These are phyloP conservation scores for Taxillus chinensis DNA, from an alignment of 164 flowering plant species.

Conservation along the genomic window DNA sequence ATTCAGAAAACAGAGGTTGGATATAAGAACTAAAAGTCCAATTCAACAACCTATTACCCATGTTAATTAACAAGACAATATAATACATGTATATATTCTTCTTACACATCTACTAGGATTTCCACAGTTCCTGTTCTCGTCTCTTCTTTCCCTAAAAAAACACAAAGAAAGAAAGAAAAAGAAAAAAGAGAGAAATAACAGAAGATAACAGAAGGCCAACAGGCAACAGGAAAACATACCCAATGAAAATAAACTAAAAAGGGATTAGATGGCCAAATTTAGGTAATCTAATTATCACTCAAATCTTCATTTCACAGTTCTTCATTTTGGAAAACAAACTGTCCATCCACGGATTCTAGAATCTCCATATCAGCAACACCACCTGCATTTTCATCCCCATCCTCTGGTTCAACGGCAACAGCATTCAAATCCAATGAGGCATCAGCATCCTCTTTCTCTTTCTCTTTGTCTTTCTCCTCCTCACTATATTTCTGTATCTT, in stretches of 20 bases:
- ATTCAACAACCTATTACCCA: no score
- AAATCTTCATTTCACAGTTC: slow-evolving; percentile 16
- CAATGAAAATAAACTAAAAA: background rate
- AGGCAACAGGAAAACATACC: background rate
- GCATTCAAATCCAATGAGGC: slow-evolving; percentile 74
- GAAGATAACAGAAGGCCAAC: background rate
- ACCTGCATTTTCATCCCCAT: background rate
- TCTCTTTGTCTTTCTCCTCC: slow-evolving; percentile 1
- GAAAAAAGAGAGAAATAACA: background rate
- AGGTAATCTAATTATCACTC: no score
- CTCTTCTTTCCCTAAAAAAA: background rate
- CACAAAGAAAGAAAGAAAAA: background rate
- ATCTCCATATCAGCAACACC: slow-evolving; percentile 44
- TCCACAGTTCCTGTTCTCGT: background rate
- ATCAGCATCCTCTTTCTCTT: slow-evolving; percentile 18
- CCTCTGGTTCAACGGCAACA: slow-evolving; percentile 36
- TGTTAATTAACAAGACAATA: no score
- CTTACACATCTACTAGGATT: no score
- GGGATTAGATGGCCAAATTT: background rate
- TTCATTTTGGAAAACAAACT: slow-evolving; percentile 45
- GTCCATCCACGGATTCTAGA: slow-evolving; percentile 57
- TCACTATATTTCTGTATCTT: background rate
- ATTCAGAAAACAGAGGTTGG: no score
- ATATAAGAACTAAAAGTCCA: no score
- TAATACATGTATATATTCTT: no score